Evolutionary conservation across 139 green algal genomes (phyloP), one percentile per base, ranked within the genome.

Genomic region (Asterochloris sp.): DNA sequence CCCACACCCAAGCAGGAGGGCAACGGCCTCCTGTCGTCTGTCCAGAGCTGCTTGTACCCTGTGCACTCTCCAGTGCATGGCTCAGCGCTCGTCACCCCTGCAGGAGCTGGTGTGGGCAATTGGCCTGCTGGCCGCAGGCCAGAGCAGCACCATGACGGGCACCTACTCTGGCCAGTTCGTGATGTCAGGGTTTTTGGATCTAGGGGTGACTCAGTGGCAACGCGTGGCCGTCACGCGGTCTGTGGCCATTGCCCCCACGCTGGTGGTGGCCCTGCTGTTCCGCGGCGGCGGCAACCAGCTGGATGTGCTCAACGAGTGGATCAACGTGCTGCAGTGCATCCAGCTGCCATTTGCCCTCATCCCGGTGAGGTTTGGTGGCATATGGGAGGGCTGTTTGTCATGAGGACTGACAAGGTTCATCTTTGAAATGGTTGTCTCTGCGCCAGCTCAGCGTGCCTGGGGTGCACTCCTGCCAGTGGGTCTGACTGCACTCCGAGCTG

Each of bases 111-210:
- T 91, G 13, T 92, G 89, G 89, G 89, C 78, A 15, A 73, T 93
- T 10, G 89, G 88, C 4, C 85, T 94, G 73, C 79, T 93, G 29
- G 90, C 90, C 23, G 90, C 90, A 74, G 90, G 88, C 23, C 90
- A 94, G 76, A 87, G 75, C 83, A 85, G 79, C 76, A 93, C 87
- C 24, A 94, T 95, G 83, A 92, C 88, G 0, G 88, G 89, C 15
- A 94, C 89, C 6, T 94, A 85, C 80, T 89, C 89, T 12, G 91
- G 91, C 11, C 91, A 95, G 78, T 90, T 91, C 75, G 89, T 94
- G 24, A 95, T 95, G 91, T 74, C 76, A 13, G 91, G 91, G 1
- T 92, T 92, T 71, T 76, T 95, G 27, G 73, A 93, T 79, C 74
- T 95, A 23, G 68, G 86, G 24, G 79, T 92, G 13, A 66, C 78